phyloP scores from a whole-genome alignment of 495 filamentous ascomycete genomes.

The Copromyces sp. region DNA sequence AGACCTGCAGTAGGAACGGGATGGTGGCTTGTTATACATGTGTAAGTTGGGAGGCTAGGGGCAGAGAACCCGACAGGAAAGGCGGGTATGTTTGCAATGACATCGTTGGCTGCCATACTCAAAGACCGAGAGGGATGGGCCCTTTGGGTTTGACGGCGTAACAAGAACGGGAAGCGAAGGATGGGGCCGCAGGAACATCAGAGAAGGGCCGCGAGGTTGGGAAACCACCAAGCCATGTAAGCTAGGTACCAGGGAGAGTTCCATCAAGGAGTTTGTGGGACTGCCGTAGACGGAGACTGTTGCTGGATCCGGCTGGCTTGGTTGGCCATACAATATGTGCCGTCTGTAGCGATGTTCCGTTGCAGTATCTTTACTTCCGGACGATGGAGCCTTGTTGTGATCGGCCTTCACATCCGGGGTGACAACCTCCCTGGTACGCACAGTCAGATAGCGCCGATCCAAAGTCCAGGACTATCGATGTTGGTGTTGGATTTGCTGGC shows the following conservation, averaged over 20 bases:
- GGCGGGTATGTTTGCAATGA: not conserved
- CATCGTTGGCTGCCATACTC: slow-evolving; percentile 9
- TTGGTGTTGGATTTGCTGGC: not conserved
- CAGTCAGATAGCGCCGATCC: not conserved
- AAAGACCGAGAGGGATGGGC: not conserved
- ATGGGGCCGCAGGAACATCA: slow-evolving; percentile 1
- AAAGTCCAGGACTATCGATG: not conserved
- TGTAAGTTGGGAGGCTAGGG: slow-evolving; percentile 1
- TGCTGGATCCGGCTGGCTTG: not conserved
- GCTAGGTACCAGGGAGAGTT: not conserved
- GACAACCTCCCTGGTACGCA: not conserved
- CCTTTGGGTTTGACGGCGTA: not conserved
- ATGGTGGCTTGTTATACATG: slow-evolving; percentile 25
- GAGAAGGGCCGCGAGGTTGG: slow-evolving; percentile 11
- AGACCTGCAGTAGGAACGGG: slow-evolving; percentile 9
- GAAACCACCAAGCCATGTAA: slow-evolving; percentile 2
- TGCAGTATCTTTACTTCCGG: not conserved
- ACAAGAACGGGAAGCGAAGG: slow-evolving; percentile 1
- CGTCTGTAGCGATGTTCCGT: slow-evolving; percentile 1
- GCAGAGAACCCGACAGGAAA: not conserved
- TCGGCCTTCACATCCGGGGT: not conserved
- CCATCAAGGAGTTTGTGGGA: not conserved
- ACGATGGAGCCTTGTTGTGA: not conserved
- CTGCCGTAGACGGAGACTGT: slow-evolving; percentile 1
- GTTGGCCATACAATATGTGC: slow-evolving; percentile 1